Evolutionary conservation across 176 grass and related monocot genomes (phyloP).

Genomic region (Oryza glaberrima): DNA sequence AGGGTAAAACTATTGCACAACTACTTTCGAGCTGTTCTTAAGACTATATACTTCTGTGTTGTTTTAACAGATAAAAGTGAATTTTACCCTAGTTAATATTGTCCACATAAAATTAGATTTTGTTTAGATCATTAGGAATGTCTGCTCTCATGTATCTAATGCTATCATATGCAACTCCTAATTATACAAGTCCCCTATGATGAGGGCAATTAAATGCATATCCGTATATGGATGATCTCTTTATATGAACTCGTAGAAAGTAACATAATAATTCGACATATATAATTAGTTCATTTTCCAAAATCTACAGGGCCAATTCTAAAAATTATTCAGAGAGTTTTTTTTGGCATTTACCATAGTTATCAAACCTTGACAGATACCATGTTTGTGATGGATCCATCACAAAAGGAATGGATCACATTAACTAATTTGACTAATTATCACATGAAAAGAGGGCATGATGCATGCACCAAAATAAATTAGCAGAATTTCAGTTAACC

Average conservation of each 20-base stretch:
- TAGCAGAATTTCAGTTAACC: not conserved
- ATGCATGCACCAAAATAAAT: conserved; percentile 2
- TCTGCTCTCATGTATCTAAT: not conserved
- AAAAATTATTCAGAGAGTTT: not conserved
- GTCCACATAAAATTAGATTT: not conserved
- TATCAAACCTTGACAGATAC: not conserved
- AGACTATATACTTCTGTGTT: no score
- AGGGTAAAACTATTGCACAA: not conserved
- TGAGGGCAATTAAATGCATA: not conserved
- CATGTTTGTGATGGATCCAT: not conserved
- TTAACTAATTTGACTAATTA: not conserved
- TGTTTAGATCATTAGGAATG: not conserved
- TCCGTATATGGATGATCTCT: not conserved
- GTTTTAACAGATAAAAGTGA: not conserved
- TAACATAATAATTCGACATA: not conserved
- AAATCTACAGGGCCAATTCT: not conserved
- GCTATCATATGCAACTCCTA: conserved; percentile 34
- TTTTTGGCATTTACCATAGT: not conserved
- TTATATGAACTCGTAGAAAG: not conserved
- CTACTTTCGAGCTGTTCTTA: no score
- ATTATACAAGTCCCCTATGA: not conserved
- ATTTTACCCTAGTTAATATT: not conserved
- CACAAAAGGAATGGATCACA: not conserved
- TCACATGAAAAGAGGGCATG: not conserved
- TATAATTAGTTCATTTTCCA: not conserved